Evolutionary conservation across 2,329 filamentous ascomycete genomes (phyloP), one percentile per base, ranked within the genome.

Genomic region (Epicoccum nigrum): DNA sequence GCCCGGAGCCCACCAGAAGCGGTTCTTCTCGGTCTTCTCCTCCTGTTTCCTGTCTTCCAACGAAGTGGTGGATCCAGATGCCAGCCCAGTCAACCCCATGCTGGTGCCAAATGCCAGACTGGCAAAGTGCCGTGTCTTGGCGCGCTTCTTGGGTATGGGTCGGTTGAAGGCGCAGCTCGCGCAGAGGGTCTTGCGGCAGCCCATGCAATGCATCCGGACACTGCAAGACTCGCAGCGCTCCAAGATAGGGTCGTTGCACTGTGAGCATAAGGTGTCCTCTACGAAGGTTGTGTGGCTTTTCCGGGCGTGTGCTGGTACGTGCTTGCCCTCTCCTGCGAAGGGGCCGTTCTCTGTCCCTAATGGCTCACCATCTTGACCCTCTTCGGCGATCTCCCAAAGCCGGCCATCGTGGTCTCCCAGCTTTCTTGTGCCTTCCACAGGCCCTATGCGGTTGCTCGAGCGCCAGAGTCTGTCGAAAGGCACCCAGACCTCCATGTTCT

Each of bases 171-270:
- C 81, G 64, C 82, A 85, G 64, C 81, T 83, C 16, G 80, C 80
- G 71, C 82, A 85, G 2, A 84, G 76, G 1, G 81, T 85, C 70
- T 82, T 84, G 41, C 82, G 76, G 60, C 82, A 85, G 30, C 82
- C 82, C 63, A 82, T 79, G 61, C 82, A 85, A 63, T 84, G 82
- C 82, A 85, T 84, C 58, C 82, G 73, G 13, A 84, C 80, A 50
- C 82, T 84, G 66, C 82, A 85, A 51, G 83, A 82, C 66, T 85
- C 82, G 60, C 82, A 85, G 40, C 82, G 71, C 64, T 85, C 82
- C 32, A 76, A 63, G 34, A 85, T 83, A 25, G 70, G 61, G 34
- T 81, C 80, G 40, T 75, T 73, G 69, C 82, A 85, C 49, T 78
- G 76, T 39, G 83, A 76, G 62, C 82, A 85, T 46, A 77, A 78